phyloP scores from a whole-genome alignment of 129 eudicot species.

The Pulicaria dysenterica region DNA sequence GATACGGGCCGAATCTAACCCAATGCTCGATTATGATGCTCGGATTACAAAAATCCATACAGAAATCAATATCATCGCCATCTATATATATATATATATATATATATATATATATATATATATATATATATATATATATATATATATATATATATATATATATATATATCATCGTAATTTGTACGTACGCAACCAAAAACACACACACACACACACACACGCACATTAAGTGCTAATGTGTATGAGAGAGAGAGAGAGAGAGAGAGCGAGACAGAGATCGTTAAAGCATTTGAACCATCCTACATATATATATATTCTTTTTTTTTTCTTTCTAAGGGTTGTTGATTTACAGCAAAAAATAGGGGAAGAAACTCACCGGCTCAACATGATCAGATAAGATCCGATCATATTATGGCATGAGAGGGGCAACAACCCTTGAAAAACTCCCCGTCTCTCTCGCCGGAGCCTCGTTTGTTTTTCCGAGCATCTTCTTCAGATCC shows the following conservation, averaged over 20 bases:
- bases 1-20: conserved; percentile 30
- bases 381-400: conserved; percentile 10
- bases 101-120: too few species aligned
- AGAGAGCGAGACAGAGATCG: conserved; percentile 1
- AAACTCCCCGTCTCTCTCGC: conserved; percentile 23
- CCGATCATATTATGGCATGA: conserved; percentile 19
- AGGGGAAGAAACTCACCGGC: conserved; percentile 20
- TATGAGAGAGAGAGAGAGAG: neutral
- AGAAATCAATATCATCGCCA: conserved; percentile 26
- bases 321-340: conserved; percentile 9
- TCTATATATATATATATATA: too few species aligned
- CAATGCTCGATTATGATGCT: conserved; percentile 16
- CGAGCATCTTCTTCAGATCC: conserved; percentile 24
- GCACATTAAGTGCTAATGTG: neutral
- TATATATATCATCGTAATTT: neutral
- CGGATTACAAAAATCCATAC: conserved; percentile 8
- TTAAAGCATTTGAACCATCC: neutral
- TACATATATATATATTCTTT: neutral
- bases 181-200: neutral
- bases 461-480: conserved; percentile 25
- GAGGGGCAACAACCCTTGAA: conserved; percentile 32
- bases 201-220: conserved; percentile 11
- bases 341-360: conserved; percentile 7
- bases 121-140: too few species aligned
- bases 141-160: too few species aligned